These are phyloP conservation scores for Phaffia rhodozyma DNA, from an alignment of 1,284 basidiomycete genomes.

Conservation along the genomic window DNA sequence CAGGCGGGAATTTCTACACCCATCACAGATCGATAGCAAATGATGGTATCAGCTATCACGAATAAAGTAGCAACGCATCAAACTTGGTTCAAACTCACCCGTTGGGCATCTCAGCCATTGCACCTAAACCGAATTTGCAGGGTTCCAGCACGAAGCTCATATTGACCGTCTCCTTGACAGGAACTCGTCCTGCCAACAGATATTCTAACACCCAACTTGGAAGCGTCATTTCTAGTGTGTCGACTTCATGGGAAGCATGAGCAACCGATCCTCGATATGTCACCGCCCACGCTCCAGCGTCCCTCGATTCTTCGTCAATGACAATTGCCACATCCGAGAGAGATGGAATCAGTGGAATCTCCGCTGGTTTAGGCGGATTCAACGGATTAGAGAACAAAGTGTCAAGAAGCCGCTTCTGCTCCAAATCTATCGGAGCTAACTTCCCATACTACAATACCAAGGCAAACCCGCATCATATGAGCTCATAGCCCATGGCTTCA, in stretches of 20 bases:
- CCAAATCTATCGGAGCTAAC: neutral
- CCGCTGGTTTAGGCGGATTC: constrained; percentile 54
- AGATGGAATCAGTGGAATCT: constrained; percentile 58
- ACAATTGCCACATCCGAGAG: constrained; percentile 49
- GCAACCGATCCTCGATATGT: constrained; percentile 63
- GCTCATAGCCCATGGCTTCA: neutral
- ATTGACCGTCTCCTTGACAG: constrained; percentile 55
- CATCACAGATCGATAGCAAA: constrained; percentile 21
- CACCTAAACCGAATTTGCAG: constrained; percentile 48
- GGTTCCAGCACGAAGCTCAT: constrained; percentile 80
- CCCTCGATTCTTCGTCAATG: constrained; percentile 68
- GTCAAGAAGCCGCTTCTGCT: constrained; percentile 44
- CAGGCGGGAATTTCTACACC: constrained; percentile 63
- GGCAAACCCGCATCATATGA: too few relatives aligned
- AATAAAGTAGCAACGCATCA: too few relatives aligned
- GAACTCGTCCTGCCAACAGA: constrained; percentile 43
- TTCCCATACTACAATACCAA: too few relatives aligned
- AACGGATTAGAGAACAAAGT: constrained; percentile 55
- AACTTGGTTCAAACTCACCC: constrained; percentile 41
- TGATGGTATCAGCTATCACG: constrained; percentile 16
- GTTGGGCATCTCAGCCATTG: constrained; percentile 61
- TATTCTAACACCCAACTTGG: constrained; percentile 86
- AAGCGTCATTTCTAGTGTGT: constrained; percentile 59
- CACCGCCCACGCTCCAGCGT: constrained; percentile 58
- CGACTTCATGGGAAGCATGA: constrained; percentile 51